These are phyloP conservation scores for Tuber borchii DNA, from an alignment of 495 filamentous ascomycete species.

Conservation along the genomic window DNA sequence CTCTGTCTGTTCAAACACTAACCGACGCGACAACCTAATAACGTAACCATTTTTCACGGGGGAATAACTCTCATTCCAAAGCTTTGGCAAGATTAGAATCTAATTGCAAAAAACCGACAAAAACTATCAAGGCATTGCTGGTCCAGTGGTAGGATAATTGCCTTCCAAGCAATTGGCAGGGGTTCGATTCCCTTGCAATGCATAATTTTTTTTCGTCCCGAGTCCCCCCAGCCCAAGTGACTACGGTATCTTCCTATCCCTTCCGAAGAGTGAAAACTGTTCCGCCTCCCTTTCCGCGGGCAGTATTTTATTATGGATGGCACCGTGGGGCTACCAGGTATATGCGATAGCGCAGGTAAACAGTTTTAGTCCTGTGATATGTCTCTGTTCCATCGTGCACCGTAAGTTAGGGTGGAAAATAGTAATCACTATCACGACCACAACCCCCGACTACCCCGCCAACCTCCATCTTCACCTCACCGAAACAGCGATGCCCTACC, in stretches of 20 bases:
- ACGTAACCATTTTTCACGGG: not conserved
- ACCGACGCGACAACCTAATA: not conserved
- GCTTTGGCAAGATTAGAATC: not conserved
- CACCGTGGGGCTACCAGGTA: not conserved
- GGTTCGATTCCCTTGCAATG: slow-evolving; percentile 31
- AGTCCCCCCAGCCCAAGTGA: not conserved
- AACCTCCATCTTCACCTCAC: not conserved
- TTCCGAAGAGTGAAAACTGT: not conserved
- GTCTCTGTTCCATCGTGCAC: not conserved
- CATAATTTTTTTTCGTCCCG: not conserved
- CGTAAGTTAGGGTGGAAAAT: not conserved
- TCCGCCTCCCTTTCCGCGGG: not conserved
- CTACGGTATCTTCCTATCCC: not conserved
- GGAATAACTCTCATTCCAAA: not conserved
- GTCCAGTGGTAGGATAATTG: slow-evolving; percentile 34
- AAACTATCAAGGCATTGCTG: slow-evolving; percentile 5
- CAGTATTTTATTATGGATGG: not conserved
- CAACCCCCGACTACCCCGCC: not conserved
- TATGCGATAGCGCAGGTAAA: not conserved
- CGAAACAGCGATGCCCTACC: not conserved
- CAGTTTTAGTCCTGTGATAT: not conserved
- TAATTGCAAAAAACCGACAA: not conserved
- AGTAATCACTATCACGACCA: not conserved
- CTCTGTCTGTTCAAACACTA: not conserved
- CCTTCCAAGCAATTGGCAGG: slow-evolving; percentile 37